phyloP scores from a whole-genome alignment of 805 yeast species.

The Starmera caribaea region DNA sequence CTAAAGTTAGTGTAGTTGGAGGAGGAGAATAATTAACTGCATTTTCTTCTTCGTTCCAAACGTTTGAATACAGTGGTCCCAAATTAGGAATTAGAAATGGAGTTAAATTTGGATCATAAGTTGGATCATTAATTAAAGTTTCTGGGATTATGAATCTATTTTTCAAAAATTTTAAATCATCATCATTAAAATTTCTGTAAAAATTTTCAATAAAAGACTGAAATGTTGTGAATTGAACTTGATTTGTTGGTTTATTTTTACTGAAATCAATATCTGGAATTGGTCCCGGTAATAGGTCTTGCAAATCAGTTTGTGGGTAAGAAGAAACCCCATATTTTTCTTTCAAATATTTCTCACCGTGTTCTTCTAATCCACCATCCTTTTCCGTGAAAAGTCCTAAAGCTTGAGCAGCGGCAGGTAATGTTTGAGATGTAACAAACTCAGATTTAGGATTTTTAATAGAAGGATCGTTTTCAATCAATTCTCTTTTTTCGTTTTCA shows the following conservation, averaged over 20 bases:
- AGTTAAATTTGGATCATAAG: conserved; percentile 56
- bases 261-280: conserved; percentile 85
- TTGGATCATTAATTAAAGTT: conserved; percentile 23
- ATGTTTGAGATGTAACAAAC: conserved; percentile 59
- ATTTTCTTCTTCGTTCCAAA: conserved; percentile 80
- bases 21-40: conserved; percentile 40
- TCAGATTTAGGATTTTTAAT: conserved; percentile 68
- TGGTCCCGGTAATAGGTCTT: conserved; percentile 73
- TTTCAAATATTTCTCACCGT: conserved; percentile 68
- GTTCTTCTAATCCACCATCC: conserved; percentile 44
- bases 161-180: conserved; percentile 67
- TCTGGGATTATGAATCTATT: conserved; percentile 52
- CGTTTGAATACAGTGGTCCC: conserved; percentile 73
- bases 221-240: conserved; percentile 85
- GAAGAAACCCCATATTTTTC: conserved; percentile 79
- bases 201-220: conserved; percentile 79
- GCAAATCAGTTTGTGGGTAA: conserved; percentile 74
- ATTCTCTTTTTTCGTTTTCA: conserved; percentile 9
- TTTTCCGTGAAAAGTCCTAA: conserved; percentile 60
- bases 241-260: conserved; percentile 75
- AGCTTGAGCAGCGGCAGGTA: conserved; percentile 55
- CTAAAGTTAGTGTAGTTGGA: conserved; percentile 32
- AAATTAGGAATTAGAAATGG: conserved; percentile 80
- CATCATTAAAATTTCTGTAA: conserved; percentile 68
- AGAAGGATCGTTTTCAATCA: conserved; percentile 44